Conservation (phyloP, 2,329 filamentous ascomycete species). For the Penicillium capsulatum region DNA sequence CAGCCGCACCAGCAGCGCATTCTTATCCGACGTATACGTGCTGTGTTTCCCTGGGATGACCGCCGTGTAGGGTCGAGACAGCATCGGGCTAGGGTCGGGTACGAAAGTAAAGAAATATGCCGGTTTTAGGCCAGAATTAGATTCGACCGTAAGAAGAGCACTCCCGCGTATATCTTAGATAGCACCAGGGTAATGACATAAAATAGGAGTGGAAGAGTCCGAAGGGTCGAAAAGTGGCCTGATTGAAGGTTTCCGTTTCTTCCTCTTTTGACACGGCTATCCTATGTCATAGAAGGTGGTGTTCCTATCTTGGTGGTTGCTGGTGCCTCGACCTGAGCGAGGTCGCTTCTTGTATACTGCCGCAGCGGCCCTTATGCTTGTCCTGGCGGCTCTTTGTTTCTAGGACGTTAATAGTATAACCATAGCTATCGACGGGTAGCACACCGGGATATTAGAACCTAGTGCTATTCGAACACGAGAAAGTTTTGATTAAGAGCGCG, state of each 20-base stretch:
- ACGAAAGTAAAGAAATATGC: conserved; percentile 16
- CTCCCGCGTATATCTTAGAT: conserved; percentile 5
- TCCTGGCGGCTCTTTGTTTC: conserved; percentile 4
- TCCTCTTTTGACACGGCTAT: conserved; percentile 7
- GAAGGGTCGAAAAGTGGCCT: conserved; percentile 6
- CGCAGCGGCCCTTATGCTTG: conserved; percentile 6
- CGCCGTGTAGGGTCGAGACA: conserved; percentile 1
- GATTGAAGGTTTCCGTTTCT: conserved; percentile 11
- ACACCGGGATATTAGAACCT: conserved; percentile 1
- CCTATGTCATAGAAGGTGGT: conserved; percentile 4
- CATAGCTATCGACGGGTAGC: conserved; percentile 3
- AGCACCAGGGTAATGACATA: conserved; percentile 6
- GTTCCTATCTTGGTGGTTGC: conserved; percentile 4
- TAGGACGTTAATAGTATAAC: conserved; percentile 5
- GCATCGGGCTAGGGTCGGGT: conserved; percentile 11
- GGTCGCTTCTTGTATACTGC: conserved; percentile 7
- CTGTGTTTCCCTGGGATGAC: conserved; percentile 5
- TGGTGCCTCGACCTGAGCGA: conserved; percentile 4
- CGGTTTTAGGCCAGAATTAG: conserved; percentile 10
- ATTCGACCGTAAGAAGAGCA: conserved; percentile 10
- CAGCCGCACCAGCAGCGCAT: conserved; percentile 13
- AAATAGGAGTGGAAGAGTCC: conserved; percentile 5
- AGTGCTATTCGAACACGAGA: conserved; percentile 1
- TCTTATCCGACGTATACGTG: conserved; percentile 13
- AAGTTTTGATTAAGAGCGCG: not conserved